Evolutionary conservation across 179 eudicot species (phyloP).

Genomic region (Spinacia oleracea): DNA sequence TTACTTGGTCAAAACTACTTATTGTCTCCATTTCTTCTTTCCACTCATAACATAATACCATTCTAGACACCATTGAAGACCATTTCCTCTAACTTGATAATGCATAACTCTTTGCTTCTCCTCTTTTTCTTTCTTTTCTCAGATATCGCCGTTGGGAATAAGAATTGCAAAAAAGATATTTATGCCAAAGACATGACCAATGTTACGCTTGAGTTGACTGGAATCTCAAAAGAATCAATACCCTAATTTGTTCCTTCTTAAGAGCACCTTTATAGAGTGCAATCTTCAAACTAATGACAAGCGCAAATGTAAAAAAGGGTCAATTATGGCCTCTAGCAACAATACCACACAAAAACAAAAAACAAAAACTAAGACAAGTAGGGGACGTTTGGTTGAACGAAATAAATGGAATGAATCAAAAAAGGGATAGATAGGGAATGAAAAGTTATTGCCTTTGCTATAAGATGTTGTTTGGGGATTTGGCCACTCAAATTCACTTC

Average conservation of each 20-base stretch:
- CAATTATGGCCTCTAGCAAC: not conserved
- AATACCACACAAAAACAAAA: too few species aligned
- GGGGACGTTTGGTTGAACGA: too few species aligned
- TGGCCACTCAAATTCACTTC: too few species aligned
- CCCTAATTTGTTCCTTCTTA: not conserved
- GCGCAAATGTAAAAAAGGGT: not conserved
- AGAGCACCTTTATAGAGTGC: not conserved
- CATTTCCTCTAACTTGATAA: not conserved
- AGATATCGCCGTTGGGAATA: not conserved
- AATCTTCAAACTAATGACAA: not conserved
- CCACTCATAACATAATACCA: not conserved
- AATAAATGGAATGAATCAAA: too few species aligned
- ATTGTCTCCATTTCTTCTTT: not conserved
- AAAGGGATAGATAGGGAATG: constrained; percentile 39
- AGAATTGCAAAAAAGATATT: not conserved
- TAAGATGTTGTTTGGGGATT: too few species aligned
- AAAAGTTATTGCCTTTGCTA: too few species aligned
- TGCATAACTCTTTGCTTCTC: not conserved
- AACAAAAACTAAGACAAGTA: too few species aligned
- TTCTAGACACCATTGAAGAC: constrained; percentile 3
- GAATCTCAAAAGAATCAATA: not conserved
- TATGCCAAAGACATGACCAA: not conserved
- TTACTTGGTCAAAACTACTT: not conserved
- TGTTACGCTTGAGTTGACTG: not conserved
- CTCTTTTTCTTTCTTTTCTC: not conserved